Percentiles rank a stretch among this genome's conserved stretches.
phyloP scores from a whole-genome alignment of 176 grass and related monocot species.

The Echinochloa phyllopogon region DNA sequence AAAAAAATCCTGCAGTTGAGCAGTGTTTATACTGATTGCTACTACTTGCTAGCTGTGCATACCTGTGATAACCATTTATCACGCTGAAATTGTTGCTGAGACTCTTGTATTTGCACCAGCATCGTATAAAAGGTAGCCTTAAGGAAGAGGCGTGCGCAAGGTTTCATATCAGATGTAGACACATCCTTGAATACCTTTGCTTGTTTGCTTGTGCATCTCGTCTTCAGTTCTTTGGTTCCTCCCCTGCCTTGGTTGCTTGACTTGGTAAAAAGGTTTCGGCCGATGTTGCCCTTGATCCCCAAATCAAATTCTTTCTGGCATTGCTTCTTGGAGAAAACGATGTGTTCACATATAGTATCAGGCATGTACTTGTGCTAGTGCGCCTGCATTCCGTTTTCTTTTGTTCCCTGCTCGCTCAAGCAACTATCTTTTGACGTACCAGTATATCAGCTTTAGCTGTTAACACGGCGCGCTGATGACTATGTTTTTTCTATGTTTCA shows the following conservation, averaged over 20 bases:
- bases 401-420: background rate
- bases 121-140: background rate
- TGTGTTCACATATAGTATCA: background rate
- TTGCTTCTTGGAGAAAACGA: background rate
- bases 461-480: background rate
- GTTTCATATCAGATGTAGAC: conserved; percentile 8
- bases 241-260: background rate
- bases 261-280: background rate
- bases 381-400: too few relatives aligned
- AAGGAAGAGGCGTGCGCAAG: background rate
- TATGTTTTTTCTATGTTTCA: conserved; percentile 22
- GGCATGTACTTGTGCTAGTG: background rate
- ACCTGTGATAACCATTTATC: background rate
- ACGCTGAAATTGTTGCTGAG: background rate
- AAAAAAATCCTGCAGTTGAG: background rate
- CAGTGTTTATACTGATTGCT: background rate
- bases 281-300: conserved; percentile 4
- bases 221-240: background rate
- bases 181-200: background rate
- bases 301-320: background rate
- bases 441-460: background rate
- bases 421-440: background rate
- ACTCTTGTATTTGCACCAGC: background rate
- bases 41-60: background rate
- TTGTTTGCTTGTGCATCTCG: background rate